A percentile compares a stretch with the other conserved stretches of the same genome.
Conservation (phyloP, 106 monocot species). For the Iris macrosiphon region DNA sequence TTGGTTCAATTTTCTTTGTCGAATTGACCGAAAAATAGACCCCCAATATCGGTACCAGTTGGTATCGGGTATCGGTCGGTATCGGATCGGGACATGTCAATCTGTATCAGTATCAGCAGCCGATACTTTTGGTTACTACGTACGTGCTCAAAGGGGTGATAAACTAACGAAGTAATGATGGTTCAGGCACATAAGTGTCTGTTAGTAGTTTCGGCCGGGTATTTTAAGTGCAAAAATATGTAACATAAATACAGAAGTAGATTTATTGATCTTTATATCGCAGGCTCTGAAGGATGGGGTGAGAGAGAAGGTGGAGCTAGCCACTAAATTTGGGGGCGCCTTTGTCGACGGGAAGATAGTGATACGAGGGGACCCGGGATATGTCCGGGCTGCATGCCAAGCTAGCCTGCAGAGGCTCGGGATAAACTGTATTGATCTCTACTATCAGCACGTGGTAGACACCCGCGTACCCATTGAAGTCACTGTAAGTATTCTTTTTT, state of each 20-base stretch:
- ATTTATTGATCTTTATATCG: neutral
- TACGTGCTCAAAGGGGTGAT: too few relatives aligned
- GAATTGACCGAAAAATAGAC: too few relatives aligned
- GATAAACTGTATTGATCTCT: constrained; percentile 50
- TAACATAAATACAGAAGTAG: too few relatives aligned
- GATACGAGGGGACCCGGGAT: constrained; percentile 16
- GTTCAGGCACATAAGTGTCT: neutral
- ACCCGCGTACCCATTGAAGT: too few relatives aligned
- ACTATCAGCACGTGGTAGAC: constrained; percentile 55
- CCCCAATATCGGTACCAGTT: too few relatives aligned
- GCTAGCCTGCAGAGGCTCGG: constrained; percentile 24
- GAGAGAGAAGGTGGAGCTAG: constrained; percentile 20
- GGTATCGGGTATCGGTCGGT: too few relatives aligned
- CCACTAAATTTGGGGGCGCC: constrained; percentile 24
- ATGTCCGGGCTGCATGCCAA: constrained; percentile 20
- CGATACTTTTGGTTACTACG: too few relatives aligned
- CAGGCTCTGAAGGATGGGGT: constrained; percentile 15
- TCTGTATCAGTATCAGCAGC: too few relatives aligned
- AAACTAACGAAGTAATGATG: neutral
- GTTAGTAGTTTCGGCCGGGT: too few relatives aligned
- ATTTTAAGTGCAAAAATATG: too few relatives aligned
- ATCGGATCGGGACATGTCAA: too few relatives aligned
- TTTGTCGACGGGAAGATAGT: neutral
- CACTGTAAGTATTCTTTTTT: constrained; percentile 20
- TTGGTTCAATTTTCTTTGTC: too few relatives aligned